phyloP scores from a whole-genome alignment of 768 basidiomycete genomes.

The Lepiota brunneoincarnata region DNA sequence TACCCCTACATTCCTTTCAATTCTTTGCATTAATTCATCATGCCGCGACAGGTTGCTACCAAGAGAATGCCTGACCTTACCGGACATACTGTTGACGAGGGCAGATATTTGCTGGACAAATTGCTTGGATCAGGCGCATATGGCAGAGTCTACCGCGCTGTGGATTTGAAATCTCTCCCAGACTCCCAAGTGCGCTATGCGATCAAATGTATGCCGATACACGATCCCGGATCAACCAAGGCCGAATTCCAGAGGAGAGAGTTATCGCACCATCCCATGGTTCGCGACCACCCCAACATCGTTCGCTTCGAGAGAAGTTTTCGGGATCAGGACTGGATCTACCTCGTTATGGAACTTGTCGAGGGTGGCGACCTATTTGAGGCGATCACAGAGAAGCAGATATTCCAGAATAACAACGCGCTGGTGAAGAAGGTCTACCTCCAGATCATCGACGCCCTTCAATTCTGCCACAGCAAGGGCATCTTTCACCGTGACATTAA shows the following conservation, averaged over 20 bases:
- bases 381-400: conserved; percentile 56
- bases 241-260: conserved; percentile 67
- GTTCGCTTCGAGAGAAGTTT: conserved; percentile 66
- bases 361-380: conserved; percentile 66
- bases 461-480: conserved; percentile 65
- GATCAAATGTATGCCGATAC: conserved; percentile 72
- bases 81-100: conserved; percentile 50
- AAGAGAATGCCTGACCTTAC: conserved; percentile 49
- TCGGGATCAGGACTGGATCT: conserved; percentile 58
- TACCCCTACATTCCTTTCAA: conserved; percentile 8
- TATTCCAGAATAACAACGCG: conserved; percentile 55
- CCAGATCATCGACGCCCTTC: conserved; percentile 79
- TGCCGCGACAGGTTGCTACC: conserved; percentile 39
- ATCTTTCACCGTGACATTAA: conserved; percentile 88
- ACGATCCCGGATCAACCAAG: conserved; percentile 50
- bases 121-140: conserved; percentile 74
- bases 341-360: conserved; percentile 62
- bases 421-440: conserved; percentile 69
- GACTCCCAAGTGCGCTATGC: conserved; percentile 50
- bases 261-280: conserved; percentile 52
- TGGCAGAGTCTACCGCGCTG: conserved; percentile 73
- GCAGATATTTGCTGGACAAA: conserved; percentile 58
- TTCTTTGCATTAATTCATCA: conserved; percentile 24
- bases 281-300: conserved; percentile 59
- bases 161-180: conserved; percentile 42